Base-by-base conservation (phyloP, 2,329 filamentous ascomycete species). In the Bipolaris sorokiniana region DNA sequence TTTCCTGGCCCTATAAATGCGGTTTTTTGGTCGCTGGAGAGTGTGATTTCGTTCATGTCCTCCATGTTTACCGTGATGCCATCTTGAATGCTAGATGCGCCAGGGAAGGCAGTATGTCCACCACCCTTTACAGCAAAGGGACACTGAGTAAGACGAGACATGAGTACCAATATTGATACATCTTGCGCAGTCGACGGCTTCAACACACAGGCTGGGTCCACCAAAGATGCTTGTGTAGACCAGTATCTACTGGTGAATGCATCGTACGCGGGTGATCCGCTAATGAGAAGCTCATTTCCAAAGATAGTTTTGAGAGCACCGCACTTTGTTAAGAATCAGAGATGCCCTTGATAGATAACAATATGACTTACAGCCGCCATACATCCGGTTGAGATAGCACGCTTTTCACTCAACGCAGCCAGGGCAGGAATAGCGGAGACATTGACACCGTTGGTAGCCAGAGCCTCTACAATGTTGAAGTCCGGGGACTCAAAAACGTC, bases 111-210 rank as follows among this genome's bases (percentile, higher is more conserved):
- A 31, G 74, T 73, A 58, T 82, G 80, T 3, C 81, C 80, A 26
- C 80, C 80, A 45, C 77, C 75, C 51, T 78, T 79, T 2, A 82
- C 73, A 1, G 78, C 77, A 53, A 80, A 80, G 74, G 69, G 68
- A 45, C 71, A 75, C 42, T 68, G 62, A 3, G 64, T 64, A 2
- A 68, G 55, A 23, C 67, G 64, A 23, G 68, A 65, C 3, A 70
- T 13, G 2, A 70, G 40, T 3, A 72, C 57, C 1, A 62, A 7
- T 0, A 54, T 58, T 3, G 68, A 69, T 1, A 72, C 65, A 5
- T 72, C 59, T 6, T 56, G n/a, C 9, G 57, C 47, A 15, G 48
- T 66, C 4, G 41, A 31, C 6, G 69, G 69, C 44, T 63, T 60
- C 50, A 74, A 74, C 10, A 72, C 59, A 51, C 71, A 73, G 7